Evolutionary conservation across 148 eudicot genomes (phyloP).

Genomic region (Hydrangea macrophylla): DNA sequence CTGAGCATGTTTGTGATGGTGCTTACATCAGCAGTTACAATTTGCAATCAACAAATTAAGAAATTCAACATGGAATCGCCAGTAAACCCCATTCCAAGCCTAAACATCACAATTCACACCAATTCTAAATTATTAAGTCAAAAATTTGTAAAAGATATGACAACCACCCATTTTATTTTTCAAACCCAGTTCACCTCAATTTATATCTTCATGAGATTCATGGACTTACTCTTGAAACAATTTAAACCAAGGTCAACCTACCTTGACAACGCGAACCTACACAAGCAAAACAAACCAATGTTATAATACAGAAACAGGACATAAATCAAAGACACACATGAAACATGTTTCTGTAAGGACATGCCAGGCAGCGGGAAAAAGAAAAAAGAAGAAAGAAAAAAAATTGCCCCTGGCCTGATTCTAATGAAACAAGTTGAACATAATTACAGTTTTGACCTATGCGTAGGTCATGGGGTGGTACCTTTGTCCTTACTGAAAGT

Average conservation of each 20-base stretch:
- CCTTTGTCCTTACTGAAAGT: constrained; percentile 98
- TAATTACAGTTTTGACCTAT: constrained; percentile 5
- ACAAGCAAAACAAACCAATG: constrained; percentile 18
- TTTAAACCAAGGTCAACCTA: constrained; percentile 43
- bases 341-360: not conserved
- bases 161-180: not conserved
- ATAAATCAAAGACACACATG: not conserved
- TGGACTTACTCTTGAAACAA: constrained; percentile 32
- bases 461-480: constrained; percentile 24
- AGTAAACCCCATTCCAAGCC: not conserved
- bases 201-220: constrained; percentile 7
- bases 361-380: not conserved
- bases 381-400: not conserved
- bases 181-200: not conserved
- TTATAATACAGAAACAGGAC: constrained; percentile 6
- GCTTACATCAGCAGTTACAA: not conserved
- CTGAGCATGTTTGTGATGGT: not conserved
- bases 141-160: not conserved
- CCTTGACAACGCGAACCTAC: constrained; percentile 99
- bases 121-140: constrained; percentile 2
- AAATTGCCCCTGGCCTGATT: too few species aligned
- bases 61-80: not conserved
- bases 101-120: not conserved
- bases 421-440: not conserved
- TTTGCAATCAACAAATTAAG: not conserved